These are phyloP conservation scores for Buddleja alternifolia DNA, from an alignment of 257 asterid genomes.

Conservation along the genomic window DNA sequence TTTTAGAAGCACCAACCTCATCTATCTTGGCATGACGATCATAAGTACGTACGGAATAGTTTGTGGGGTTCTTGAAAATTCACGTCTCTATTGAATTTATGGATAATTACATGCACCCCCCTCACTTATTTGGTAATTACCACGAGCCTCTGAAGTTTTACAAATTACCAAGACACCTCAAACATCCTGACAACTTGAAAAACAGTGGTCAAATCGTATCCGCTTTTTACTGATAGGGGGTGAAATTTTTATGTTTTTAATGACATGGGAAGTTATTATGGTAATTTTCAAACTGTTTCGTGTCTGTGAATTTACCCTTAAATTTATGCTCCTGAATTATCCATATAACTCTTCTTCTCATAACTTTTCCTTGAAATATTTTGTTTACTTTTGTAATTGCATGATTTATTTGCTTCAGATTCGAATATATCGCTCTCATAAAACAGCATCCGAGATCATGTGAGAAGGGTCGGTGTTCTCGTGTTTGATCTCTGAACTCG, in stretches of 20 bases:
- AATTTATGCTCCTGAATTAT: neutral
- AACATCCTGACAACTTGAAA: no score
- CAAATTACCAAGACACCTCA: no score
- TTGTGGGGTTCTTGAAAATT: constrained; percentile 1
- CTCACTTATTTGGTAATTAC: no score
- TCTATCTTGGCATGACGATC: neutral
- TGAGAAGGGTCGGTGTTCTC: constrained; percentile 24
- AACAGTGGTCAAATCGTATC: no score
- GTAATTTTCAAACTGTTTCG: no score
- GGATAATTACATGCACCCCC: no score
- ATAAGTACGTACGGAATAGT: neutral
- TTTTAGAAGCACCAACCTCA: neutral
- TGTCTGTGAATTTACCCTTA: neutral
- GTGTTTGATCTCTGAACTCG: constrained; percentile 18
- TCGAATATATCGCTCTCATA: constrained; percentile 77
- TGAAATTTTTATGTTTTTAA: no score
- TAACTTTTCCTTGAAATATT: neutral
- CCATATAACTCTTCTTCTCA: constrained; percentile 2
- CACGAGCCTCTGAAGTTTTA: no score
- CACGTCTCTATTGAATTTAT: neutral
- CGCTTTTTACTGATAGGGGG: no score
- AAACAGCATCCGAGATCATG: constrained; percentile 37
- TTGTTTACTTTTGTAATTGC: neutral
- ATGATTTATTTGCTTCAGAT: constrained; percentile 56
- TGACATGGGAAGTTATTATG: no score